Percentiles rank a stretch among this genome's conserved stretches.
Evolutionary conservation across 2,329 filamentous ascomycete species (phyloP).

Genomic region (Stromatinia cepivora): DNA sequence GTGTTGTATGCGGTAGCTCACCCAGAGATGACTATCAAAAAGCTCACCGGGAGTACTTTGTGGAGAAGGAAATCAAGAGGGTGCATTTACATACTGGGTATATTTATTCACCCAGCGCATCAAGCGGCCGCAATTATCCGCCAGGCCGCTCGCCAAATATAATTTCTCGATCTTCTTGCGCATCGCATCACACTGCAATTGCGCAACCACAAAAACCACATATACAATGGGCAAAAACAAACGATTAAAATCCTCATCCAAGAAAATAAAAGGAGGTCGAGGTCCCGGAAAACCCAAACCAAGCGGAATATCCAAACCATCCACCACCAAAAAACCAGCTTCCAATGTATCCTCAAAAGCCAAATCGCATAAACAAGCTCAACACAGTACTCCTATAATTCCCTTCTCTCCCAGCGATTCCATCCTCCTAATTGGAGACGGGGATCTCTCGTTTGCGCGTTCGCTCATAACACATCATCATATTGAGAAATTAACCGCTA

Average conservation of each 20-base stretch:
- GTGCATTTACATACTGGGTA: background rate
- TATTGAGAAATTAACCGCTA: constrained; percentile 67
- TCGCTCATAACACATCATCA: constrained; percentile 65
- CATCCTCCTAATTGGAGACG: constrained; percentile 78
- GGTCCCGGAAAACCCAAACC: constrained; percentile 1
- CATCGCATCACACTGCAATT: background rate
- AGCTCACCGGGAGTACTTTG: background rate
- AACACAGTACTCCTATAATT: constrained; percentile 53
- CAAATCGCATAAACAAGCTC: constrained; percentile 23
- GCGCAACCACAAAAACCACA: background rate
- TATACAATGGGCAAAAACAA: constrained; percentile 6
- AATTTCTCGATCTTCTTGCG: background rate
- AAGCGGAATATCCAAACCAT: background rate
- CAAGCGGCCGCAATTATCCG: background rate
- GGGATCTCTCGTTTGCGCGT: constrained; percentile 75
- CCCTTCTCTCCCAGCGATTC: constrained; percentile 66
- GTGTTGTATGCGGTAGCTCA: no score
- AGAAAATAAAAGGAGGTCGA: constrained; percentile 11
- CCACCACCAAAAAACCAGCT: background rate
- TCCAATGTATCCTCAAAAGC: background rate
- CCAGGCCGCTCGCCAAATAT: background rate
- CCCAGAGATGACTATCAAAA: no score
- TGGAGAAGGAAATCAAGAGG: no score
- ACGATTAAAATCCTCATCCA: constrained; percentile 2
- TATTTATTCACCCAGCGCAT: background rate